Base-by-base conservation (phyloP, 495 filamentous ascomycete species). In the Aspergillus panamensis region DNA sequence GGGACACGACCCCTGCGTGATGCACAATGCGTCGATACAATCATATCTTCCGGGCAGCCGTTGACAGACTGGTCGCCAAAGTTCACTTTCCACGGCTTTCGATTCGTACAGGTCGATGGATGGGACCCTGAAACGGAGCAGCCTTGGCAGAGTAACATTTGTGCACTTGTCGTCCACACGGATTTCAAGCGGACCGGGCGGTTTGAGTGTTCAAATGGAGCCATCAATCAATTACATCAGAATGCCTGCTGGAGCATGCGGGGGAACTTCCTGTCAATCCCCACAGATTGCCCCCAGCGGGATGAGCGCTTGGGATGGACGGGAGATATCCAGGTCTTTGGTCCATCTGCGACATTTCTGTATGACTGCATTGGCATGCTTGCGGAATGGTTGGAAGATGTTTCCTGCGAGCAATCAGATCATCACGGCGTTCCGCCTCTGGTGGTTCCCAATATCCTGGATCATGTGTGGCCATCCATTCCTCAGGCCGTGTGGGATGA, bases 231-330 rank as follows among this genome's bases (percentile, higher is more conserved):
- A 52, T 70, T 84, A 0, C 73, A 81, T 50, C 25, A 67, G 8
- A 84, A 84, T 51, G 71, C 80, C 1, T 62, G 62, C 32, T 82
- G 80, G 82, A 73, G 73, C 19, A 80, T 83, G 77, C 75, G 74
- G 16, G 79, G 80, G 0, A 84, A 84, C 50, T 84, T 84, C 49
- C 67, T 84, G 57, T 70, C 67, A 16, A 14, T 32, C 66, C 80
- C 82, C 3, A 83, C 79, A 0, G 82, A 84, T 55, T 83, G 82
- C 55, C 80, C 81, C 0, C 79, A 82, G 57, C 73, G 82, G 30
- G 82, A 84, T 51, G 82, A 84, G 65, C 74, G 82, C 5, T 61
- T 84, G 4, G 82, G 82, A 1, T 84, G 82, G 82, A 83, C 81
- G 0, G 81, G 81, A 2, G 80, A 84, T 57, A 72, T 76, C 8